Evolutionary conservation across 2,329 filamentous ascomycete genomes (phyloP).

Genomic region (Fusarium sp.): DNA sequence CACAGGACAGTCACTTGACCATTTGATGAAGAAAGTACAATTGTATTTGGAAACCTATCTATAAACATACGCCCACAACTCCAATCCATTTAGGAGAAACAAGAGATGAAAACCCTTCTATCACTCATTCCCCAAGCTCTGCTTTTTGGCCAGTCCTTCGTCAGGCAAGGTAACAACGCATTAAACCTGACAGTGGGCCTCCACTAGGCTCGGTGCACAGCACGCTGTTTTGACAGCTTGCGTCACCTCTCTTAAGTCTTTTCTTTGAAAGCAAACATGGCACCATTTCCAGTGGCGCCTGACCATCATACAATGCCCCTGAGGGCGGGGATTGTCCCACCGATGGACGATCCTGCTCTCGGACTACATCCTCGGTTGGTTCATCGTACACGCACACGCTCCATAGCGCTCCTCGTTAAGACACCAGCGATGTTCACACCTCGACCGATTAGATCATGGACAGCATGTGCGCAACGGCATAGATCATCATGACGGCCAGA

Average conservation of each 20-base stretch:
- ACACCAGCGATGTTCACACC: neutral
- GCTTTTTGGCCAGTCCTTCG: neutral
- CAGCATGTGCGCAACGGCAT: conserved; percentile 10
- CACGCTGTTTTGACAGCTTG: neutral
- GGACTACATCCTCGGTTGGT: neutral
- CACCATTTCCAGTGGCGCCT: neutral
- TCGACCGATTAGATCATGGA: conserved; percentile 11
- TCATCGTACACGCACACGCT: neutral
- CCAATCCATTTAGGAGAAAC: neutral
- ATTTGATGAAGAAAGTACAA: neutral
- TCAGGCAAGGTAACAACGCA: neutral
- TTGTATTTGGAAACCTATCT: neutral
- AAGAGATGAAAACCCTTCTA: neutral
- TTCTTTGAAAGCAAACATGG: neutral
- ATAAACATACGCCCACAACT: neutral
- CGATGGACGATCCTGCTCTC: neutral
- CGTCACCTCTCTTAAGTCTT: neutral
- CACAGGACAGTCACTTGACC: neutral
- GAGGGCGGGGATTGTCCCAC: neutral
- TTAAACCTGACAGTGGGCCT: neutral
- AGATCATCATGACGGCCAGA: conserved; percentile 23
- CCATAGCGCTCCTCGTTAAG: neutral
- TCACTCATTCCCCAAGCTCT: neutral
- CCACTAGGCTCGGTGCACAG: neutral
- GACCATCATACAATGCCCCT: neutral